A percentile compares a stretch with the other conserved stretches of the same genome.
Conservation (phyloP, 352 stramenopile species). For the Phytophthora rubi region DNA sequence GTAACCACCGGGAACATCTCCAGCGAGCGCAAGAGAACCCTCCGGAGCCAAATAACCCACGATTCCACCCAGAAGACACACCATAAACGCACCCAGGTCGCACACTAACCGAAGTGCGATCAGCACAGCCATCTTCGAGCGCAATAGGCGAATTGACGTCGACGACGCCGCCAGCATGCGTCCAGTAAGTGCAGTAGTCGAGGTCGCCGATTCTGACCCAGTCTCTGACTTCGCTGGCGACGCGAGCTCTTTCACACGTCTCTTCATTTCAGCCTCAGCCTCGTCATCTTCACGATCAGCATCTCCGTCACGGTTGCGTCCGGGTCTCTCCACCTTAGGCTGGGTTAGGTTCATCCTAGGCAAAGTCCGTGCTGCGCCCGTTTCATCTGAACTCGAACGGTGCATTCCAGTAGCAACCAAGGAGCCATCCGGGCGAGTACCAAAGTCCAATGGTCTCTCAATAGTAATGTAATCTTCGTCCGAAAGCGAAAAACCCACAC, state of each 20-base stretch:
- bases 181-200: slow-evolving; percentile 57
- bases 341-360: slow-evolving; percentile 26
- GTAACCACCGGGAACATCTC: slow-evolving; percentile 72
- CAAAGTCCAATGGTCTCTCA: slow-evolving; percentile 50
- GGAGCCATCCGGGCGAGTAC: slow-evolving; percentile 11
- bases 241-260: slow-evolving; percentile 44
- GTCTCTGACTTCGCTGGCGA: slow-evolving; percentile 58
- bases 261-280: slow-evolving; percentile 29
- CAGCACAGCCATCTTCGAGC: slow-evolving; percentile 41
- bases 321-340: slow-evolving; percentile 23
- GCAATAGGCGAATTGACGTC: slow-evolving; percentile 34
- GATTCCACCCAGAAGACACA: slow-evolving; percentile 80
- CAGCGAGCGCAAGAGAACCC: slow-evolving; percentile 76
- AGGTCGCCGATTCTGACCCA: slow-evolving; percentile 53
- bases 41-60: slow-evolving; percentile 66
- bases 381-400: slow-evolving; percentile 29
- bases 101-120: slow-evolving; percentile 56
- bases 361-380: slow-evolving; percentile 18
- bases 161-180: slow-evolving; percentile 39
- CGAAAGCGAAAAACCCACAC: slow-evolving; percentile 55
- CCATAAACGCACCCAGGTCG: slow-evolving; percentile 74
- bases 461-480: slow-evolving; percentile 78
- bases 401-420: slow-evolving; percentile 10
- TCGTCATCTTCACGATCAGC: slow-evolving; percentile 13
- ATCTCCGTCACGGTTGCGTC: slow-evolving; percentile 8